Conservation (phyloP, 257 asterid genomes). For the Nicotiana sylvestris region DNA sequence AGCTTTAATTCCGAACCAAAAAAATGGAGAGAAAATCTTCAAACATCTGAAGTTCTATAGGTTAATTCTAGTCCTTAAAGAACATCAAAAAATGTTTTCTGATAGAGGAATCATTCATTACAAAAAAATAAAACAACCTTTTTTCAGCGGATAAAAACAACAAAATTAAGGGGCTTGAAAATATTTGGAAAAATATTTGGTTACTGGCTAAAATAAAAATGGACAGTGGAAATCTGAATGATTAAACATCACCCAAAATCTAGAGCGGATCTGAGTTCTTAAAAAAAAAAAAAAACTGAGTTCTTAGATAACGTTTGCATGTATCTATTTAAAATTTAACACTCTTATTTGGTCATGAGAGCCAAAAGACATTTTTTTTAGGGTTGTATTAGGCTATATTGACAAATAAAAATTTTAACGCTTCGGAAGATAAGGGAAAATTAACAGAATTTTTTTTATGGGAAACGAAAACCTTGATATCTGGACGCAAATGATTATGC, state of each 20-base stretch:
- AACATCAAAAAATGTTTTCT: neutral
- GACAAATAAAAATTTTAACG: neutral
- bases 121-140: neutral
- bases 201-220: neutral
- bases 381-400: no score
- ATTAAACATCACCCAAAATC: neutral
- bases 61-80: neutral
- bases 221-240: neutral
- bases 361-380: no score
- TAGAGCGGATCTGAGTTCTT: neutral
- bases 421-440: neutral
- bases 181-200: neutral
- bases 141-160: neutral
- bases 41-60: neutral
- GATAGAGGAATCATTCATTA: neutral
- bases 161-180: neutral
- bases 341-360: no score
- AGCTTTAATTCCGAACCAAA: neutral
- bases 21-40: neutral
- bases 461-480: slow-evolving; percentile 53
- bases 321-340: neutral
- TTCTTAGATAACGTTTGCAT: neutral
- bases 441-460: neutral
- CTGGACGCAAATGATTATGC: slow-evolving; percentile 78
- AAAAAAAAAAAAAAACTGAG: no score